Evolutionary conservation across 176 grass and related monocot genomes (phyloP).

Genomic region (Neostapfia colusana): DNA sequence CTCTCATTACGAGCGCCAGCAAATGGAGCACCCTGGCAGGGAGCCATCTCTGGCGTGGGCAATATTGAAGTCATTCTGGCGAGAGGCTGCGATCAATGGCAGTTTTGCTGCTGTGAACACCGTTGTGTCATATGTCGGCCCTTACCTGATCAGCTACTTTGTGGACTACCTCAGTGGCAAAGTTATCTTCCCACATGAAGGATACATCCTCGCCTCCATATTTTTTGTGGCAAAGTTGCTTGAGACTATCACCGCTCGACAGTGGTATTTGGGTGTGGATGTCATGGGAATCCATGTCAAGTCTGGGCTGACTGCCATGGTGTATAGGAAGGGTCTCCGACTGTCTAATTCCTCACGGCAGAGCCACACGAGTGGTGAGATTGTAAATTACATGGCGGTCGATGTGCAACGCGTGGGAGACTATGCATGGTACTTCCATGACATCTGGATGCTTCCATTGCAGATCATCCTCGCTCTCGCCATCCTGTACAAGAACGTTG

Average conservation of each 20-base stretch:
- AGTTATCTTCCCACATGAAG: conserved; percentile 76
- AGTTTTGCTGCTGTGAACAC: conserved; percentile 81
- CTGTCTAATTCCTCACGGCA: conserved; percentile 74
- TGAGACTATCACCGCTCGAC: conserved; percentile 77
- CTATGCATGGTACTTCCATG: conserved; percentile 97
- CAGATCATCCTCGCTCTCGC: conserved; percentile 92
- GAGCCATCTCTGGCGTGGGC: conserved; percentile 64
- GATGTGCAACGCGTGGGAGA: conserved; percentile 98
- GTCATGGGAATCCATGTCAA: conserved; percentile 99
- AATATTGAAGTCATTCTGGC: conserved; percentile 77
- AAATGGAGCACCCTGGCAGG: conserved; percentile 44
- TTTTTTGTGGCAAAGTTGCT: conserved; percentile 81
- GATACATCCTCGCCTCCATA: conserved; percentile 81
- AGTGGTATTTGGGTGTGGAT: conserved; percentile 96
- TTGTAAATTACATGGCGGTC: conserved; percentile 99
- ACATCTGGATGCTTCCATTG: conserved; percentile 96
- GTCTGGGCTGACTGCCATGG: conserved; percentile 86
- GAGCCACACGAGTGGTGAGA: conserved; percentile 90
- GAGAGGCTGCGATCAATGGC: conserved; percentile 66
- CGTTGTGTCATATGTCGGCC: conserved; percentile 80
- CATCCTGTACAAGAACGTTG: conserved; percentile 87
- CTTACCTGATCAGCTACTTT: conserved; percentile 89
- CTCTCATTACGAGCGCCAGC: conserved; percentile 61
- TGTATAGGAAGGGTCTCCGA: conserved; percentile 88
- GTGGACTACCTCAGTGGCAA: conserved; percentile 97